phyloP scores from a whole-genome alignment of 495 filamentous ascomycete species.

The Aspergillus steynii region DNA sequence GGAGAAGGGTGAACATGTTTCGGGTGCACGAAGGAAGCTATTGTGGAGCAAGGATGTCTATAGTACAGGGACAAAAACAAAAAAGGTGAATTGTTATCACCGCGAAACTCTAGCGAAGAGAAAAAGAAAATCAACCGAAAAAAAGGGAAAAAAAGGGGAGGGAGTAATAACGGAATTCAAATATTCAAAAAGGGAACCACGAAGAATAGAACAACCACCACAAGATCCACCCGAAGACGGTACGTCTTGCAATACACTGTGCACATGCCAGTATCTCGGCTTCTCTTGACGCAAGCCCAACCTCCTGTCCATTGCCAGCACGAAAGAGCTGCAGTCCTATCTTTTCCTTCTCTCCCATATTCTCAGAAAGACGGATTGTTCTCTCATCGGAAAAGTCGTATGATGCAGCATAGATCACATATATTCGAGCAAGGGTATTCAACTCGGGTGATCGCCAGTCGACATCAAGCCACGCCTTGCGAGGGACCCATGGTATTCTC shows the following conservation, averaged over 20 bases:
- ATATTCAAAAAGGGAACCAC: neutral
- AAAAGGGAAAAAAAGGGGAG: too few species aligned
- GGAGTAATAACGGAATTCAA: too few species aligned
- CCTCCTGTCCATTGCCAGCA: neutral
- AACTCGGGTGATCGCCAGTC: slow-evolving; percentile 11
- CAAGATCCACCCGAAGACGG: neutral
- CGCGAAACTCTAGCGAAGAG: neutral
- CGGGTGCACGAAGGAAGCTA: neutral
- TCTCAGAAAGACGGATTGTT: neutral
- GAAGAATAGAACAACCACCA: neutral
- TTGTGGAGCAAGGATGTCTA: neutral
- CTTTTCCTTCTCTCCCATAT: neutral
- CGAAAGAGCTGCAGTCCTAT: neutral
- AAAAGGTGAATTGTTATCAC: too few species aligned
- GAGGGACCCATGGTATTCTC: neutral
- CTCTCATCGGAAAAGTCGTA: slow-evolving; percentile 5
- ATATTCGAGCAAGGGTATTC: slow-evolving; percentile 4
- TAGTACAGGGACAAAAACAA: too few species aligned
- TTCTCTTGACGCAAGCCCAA: neutral
- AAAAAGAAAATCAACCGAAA: neutral
- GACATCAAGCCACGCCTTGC: neutral
- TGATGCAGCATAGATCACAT: slow-evolving; percentile 13
- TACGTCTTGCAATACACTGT: neutral
- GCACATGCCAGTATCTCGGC: neutral
- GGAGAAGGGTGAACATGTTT: neutral